Conservation (phyloP, 1,284 basidiomycete genomes). For the Waitea zeae region DNA sequence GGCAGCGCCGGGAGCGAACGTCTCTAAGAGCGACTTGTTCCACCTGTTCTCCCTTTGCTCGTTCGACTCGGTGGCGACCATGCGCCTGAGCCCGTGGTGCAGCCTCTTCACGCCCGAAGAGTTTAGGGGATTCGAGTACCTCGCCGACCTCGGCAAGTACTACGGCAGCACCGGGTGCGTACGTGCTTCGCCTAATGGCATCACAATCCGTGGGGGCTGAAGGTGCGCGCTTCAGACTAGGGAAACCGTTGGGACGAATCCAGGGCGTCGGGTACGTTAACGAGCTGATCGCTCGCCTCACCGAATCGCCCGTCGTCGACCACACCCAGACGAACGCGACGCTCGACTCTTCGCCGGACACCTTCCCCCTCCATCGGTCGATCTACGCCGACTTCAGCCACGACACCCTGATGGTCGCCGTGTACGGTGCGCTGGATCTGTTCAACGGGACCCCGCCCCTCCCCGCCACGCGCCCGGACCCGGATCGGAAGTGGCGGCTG, state of each 20-base stretch:
- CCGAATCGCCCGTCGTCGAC: conserved; percentile 39
- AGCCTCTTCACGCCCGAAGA: conserved; percentile 38
- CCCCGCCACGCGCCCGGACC: conserved; percentile 20
- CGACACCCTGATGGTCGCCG: conserved; percentile 67
- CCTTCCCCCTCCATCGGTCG: conserved; percentile 55
- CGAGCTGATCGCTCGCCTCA: conserved; percentile 71
- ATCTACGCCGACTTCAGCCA: conserved; percentile 70
- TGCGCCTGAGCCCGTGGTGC: conserved; percentile 52
- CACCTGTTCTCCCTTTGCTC: conserved; percentile 65
- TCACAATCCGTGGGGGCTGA: not conserved
- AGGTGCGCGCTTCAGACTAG: conserved; percentile 26
- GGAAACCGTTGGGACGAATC: conserved; percentile 45
- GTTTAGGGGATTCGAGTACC: conserved; percentile 55
- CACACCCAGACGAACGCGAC: conserved; percentile 69
- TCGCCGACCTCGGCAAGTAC: conserved; percentile 59
- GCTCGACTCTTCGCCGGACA: conserved; percentile 40
- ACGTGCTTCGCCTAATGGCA: not conserved
- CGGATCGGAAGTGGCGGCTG: conserved; percentile 33
- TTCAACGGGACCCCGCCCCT: conserved; percentile 28
- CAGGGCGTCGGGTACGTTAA: conserved; percentile 75
- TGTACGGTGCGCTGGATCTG: conserved; percentile 59
- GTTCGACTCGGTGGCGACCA: conserved; percentile 48
- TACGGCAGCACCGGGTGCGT: conserved; percentile 52
- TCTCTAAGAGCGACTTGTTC: too few relatives aligned
- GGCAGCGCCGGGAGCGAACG: too few relatives aligned